phyloP scores from a whole-genome alignment of 495 filamentous ascomycete species.

The Aspergillus panamensis region DNA sequence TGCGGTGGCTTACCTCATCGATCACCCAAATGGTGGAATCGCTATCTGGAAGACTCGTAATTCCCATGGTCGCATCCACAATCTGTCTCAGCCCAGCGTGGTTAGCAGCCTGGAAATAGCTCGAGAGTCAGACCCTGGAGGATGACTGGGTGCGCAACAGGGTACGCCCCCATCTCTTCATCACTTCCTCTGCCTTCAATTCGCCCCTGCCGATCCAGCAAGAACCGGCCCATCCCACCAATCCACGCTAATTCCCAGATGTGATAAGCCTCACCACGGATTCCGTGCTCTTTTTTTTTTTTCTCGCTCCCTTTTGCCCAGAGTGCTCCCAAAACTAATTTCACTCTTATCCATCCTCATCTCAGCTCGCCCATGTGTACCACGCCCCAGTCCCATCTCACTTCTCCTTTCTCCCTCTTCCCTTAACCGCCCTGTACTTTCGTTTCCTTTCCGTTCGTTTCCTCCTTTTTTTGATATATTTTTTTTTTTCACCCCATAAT shows the following conservation, averaged over 20 bases:
- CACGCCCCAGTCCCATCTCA: background rate
- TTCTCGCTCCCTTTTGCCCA: background rate
- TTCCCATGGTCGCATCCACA: background rate
- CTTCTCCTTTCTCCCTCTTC: conserved; percentile 14
- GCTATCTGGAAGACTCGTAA: no score
- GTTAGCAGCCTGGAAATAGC: no score
- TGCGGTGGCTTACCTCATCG: background rate
- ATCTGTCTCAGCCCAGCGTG: background rate
- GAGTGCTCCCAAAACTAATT: background rate
- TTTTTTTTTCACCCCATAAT: conserved; percentile 7
- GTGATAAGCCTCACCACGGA: conserved; percentile 3
- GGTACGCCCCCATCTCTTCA: background rate
- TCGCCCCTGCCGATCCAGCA: conserved; percentile 1
- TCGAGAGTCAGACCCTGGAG: background rate
- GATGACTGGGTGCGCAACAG: background rate
- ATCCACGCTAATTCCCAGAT: background rate
- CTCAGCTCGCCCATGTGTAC: background rate
- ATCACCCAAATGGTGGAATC: background rate
- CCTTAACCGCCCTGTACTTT: background rate
- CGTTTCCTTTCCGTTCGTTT: background rate
- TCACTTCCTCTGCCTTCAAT: background rate
- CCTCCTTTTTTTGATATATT: background rate
- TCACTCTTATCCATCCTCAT: background rate
- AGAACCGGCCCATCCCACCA: background rate
- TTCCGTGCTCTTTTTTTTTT: conserved; percentile 3